A percentile compares a stretch with the other conserved stretches of the same genome.
phyloP scores from a whole-genome alignment of 495 filamentous ascomycete genomes.

The Oidiodendron maius region DNA sequence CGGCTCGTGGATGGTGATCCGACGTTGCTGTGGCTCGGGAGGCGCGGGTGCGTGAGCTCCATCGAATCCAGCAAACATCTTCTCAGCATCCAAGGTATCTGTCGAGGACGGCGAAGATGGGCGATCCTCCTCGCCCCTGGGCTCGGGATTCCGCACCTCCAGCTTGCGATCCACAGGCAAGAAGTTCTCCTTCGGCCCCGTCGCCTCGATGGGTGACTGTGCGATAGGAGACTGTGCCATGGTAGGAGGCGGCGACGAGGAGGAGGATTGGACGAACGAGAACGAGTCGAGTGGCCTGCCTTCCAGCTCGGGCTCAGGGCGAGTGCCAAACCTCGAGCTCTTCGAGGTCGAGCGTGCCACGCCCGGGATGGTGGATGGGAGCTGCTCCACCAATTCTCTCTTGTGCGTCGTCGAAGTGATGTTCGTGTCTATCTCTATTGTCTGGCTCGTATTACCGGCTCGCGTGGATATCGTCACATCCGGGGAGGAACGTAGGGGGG shows the following conservation, averaged over 20 bases:
- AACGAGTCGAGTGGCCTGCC: conserved; percentile 35
- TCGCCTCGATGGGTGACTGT: conserved; percentile 13
- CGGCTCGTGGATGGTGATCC: neutral
- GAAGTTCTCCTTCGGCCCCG: conserved; percentile 17
- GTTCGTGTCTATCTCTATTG: too few species aligned
- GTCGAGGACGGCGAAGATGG: conserved; percentile 47
- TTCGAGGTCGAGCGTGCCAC: conserved; percentile 56
- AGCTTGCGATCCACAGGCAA: conserved; percentile 1
- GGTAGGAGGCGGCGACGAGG: conserved; percentile 20
- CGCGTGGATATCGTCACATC: too few species aligned
- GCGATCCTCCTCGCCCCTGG: conserved; percentile 21
- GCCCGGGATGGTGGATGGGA: too few species aligned
- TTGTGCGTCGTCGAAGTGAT: too few species aligned
- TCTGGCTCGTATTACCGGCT: too few species aligned
- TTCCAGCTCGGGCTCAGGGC: conserved; percentile 44
- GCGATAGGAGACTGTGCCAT: conserved; percentile 19
- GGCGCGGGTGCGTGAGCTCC: conserved; percentile 62
- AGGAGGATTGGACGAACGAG: conserved; percentile 21
- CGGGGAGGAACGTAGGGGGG: conserved; percentile 37
- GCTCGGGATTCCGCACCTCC: conserved; percentile 14
- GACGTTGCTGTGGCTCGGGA: conserved; percentile 13
- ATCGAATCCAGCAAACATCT: conserved; percentile 87
- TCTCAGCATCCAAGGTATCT: conserved; percentile 60
- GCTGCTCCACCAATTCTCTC: neutral
- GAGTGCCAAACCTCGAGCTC: conserved; percentile 41